A percentile compares a stretch with the other conserved stretches of the same genome.
Evolutionary conservation across 495 filamentous ascomycete genomes (phyloP).

Genomic region (Talaromyces borbonicus): DNA sequence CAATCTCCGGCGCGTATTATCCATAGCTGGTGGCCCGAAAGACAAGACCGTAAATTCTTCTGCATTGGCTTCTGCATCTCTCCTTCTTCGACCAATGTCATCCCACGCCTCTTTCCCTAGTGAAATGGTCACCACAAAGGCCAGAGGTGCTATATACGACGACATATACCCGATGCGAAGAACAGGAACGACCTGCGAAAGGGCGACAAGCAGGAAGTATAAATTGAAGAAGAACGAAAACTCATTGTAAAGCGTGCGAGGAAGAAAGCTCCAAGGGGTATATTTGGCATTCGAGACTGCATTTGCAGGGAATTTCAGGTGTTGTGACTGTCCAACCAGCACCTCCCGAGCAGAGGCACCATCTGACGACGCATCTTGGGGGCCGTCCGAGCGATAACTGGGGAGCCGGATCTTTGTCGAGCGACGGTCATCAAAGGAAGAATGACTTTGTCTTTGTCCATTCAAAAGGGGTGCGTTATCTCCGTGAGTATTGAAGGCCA

Average conservation of each 20-base stretch:
- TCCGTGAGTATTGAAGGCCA: conserved; percentile 36
- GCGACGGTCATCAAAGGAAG: conserved; percentile 21
- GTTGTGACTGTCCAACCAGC: conserved; percentile 32
- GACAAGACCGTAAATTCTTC: conserved; percentile 76
- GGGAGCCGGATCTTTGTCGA: conserved; percentile 21
- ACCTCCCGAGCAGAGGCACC: conserved; percentile 31
- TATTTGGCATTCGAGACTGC: conserved; percentile 96
- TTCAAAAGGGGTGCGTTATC: conserved; percentile 55
- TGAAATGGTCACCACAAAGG: conserved; percentile 83
- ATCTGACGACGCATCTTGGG: background rate
- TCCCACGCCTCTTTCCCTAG: conserved; percentile 94
- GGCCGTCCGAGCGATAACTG: conserved; percentile 20
- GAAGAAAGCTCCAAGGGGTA: conserved; percentile 90
- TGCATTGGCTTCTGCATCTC: conserved; percentile 90
- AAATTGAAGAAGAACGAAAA: conserved; percentile 99
- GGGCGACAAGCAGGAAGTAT: conserved; percentile 90
- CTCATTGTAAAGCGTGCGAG: conserved; percentile 91
- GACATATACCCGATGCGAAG: conserved; percentile 89
- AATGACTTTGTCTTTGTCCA: conserved; percentile 17
- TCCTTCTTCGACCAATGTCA: conserved; percentile 73
- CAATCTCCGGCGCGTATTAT: conserved; percentile 13
- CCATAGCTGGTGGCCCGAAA: conserved; percentile 41
- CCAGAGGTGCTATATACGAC: conserved; percentile 87
- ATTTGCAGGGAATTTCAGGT: conserved; percentile 50
- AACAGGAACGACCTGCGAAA: conserved; percentile 84